Base-by-base conservation (phyloP, 1,139 yeast genomes). In the Pneumocystis jirovecii region DNA sequence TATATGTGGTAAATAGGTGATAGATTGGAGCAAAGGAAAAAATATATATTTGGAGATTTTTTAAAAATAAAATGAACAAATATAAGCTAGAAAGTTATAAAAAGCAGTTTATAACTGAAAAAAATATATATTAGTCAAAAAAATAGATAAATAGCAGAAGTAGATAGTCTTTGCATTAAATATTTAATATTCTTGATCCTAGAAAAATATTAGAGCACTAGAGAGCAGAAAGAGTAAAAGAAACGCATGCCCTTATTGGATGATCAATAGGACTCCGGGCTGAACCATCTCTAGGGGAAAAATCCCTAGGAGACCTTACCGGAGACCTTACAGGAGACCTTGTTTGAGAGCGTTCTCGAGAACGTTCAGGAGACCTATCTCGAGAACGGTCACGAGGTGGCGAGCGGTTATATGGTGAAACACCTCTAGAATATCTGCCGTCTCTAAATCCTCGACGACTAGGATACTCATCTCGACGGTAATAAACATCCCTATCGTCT, bases 381-480 rank as follows among this genome's bases (percentile, higher is more conserved):
- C 25, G 56, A 44, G 56, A 44, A 21, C 56, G 56, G 25, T 44
- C 56, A 8, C 56, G 56, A 44, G 19, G 12, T 1, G 56, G 56
- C 10, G 57, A 25, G 1, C 57, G 57, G 21, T 50, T 29, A 29
- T 50, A 50, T 2, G 44, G 44, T 5, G 57, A 50, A 10, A 25
- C 34, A 25, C 31, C 57, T 50, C 34, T 50, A 19, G 34, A 25
- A 50, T 50, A 60, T 31, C 57, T 60, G 7, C 17, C 62, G 12
- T 44, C 50, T 50, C 42, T 64, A 21, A 63, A 25, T 21, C 63
- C 62, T 25, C 68, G 68, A 19, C 67, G 68, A 21, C 65, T 61
- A 15, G 67, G 60, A 31, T 65, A 65, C 15, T 66, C 66, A 31
- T 68, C 68, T 25, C 67, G 64, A 25, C 69, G 68, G 1, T 66